These are phyloP conservation scores for Leccinum solheimii DNA, from an alignment of 1,284 basidiomycete species.

Conservation along the genomic window DNA sequence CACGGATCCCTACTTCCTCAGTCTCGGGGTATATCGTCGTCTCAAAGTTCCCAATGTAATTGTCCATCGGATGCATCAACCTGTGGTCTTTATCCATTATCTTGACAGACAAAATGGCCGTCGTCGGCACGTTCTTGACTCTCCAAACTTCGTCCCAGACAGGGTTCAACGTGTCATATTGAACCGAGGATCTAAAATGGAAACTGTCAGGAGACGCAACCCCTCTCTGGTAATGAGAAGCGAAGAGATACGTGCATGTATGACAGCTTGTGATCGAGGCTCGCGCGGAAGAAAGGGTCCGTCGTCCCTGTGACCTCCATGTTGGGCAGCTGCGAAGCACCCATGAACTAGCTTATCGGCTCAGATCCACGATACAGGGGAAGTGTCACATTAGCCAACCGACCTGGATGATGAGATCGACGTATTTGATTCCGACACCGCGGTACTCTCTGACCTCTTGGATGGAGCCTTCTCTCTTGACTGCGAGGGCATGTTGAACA, in stretches of 20 bases:
- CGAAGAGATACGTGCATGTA: slow-evolving; percentile 51
- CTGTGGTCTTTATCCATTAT: slow-evolving; percentile 69
- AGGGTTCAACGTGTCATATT: slow-evolving; percentile 55
- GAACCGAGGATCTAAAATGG: slow-evolving; percentile 59
- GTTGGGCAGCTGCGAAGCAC: slow-evolving; percentile 64
- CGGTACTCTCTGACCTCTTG: slow-evolving; percentile 8
- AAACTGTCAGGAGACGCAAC: background rate
- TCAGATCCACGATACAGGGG: background rate
- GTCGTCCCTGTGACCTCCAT: slow-evolving; percentile 68
- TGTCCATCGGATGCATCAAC: slow-evolving; percentile 46
- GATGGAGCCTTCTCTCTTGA: slow-evolving; percentile 1
- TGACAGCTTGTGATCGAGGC: slow-evolving; percentile 58
- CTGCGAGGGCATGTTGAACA: background rate
- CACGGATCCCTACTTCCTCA: slow-evolving; percentile 61
- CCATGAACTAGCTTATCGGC: slow-evolving; percentile 53
- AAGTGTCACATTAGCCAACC: background rate
- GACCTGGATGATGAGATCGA: slow-evolving; percentile 32
- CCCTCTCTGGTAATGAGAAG: background rate
- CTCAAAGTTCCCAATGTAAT: slow-evolving; percentile 65
- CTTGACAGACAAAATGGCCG: slow-evolving; percentile 56
- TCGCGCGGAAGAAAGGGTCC: slow-evolving; percentile 73
- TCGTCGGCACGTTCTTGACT: slow-evolving; percentile 66
- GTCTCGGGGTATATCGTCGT: slow-evolving; percentile 53
- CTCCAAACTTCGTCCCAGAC: slow-evolving; percentile 77
- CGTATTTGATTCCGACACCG: slow-evolving; percentile 26